Base-by-base conservation (phyloP, 2,329 filamentous ascomycete species). In the Botrytis elliptica region DNA sequence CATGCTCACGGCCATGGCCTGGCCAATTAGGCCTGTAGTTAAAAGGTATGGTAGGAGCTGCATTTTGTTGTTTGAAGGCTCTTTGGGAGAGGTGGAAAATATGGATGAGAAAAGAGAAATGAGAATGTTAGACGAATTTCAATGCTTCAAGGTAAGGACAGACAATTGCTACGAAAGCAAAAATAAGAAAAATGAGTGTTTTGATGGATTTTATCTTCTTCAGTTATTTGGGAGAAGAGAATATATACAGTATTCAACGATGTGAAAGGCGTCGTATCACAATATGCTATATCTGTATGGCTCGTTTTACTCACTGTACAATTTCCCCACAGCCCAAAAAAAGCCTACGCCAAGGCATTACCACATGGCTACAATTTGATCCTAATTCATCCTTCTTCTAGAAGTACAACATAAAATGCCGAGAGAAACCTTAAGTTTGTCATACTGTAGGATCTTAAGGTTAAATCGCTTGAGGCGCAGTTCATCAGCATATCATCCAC, bases 381-480 rank as follows among this genome's bases (percentile, higher is more conserved):
- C 68, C 68, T 29, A 59, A 14, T 63, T 38, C 42, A 70, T 63
- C 68, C 29, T 46, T 62, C 42, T 20, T 62, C 33, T 14, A 62
- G 57, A 63, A 38, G 25, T 63, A 12, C n/a, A 46, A 36, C 25
- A 33, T 16, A 12, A 38, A 62, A 46, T 46, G 25, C 42, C 29
- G 57, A 52, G 33, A 62, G 64, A 18, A 38, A 36, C 29, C 60
- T 63, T 66, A 25, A 49, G 44, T 49, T 49, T 49, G 20, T 66
- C 44, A 66, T 66, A 71, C 25, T 18, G 69, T 46, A 42, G 57
- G 69, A 71, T 71, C 59, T 63, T 71, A 52, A 36, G 49, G 33
- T 57, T 57, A 69, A 52, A 55, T 69, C 38, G 33, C 38, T 69
- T 57, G 46, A 42, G 66, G 66, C 66, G 46, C 44, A 69, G 66